Conservation (phyloP, 768 basidiomycete genomes). For the Lyophyllum semitale region DNA sequence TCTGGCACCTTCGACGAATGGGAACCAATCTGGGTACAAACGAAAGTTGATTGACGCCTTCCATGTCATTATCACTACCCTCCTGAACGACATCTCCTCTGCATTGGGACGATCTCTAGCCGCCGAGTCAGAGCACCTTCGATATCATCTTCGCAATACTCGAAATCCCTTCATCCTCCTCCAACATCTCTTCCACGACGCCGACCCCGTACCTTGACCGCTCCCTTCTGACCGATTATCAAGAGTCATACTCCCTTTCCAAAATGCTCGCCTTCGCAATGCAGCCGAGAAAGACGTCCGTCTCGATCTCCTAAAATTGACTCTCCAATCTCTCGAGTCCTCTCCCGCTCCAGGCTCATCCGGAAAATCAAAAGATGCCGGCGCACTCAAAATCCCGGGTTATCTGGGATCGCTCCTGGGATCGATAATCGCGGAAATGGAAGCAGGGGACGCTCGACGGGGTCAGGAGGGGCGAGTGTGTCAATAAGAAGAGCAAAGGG, state of each 20-base stretch:
- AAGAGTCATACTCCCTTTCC: constrained; percentile 63
- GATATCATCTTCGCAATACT: constrained; percentile 62
- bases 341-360: constrained; percentile 1
- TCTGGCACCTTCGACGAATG: constrained; percentile 55
- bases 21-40: constrained; percentile 71
- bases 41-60: constrained; percentile 77
- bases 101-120: constrained; percentile 45
- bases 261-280: constrained; percentile 44
- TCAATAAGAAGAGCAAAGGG: constrained; percentile 33
- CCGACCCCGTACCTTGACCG: constrained; percentile 65
- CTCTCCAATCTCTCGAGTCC: constrained; percentile 43
- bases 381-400: constrained; percentile 62
- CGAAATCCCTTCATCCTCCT: constrained; percentile 41
- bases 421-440: constrained; percentile 37
- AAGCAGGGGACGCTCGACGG: constrained; percentile 10
- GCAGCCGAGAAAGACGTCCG: constrained; percentile 58
- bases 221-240: constrained; percentile 71
- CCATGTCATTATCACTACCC: constrained; percentile 54
- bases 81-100: constrained; percentile 49
- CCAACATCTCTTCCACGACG: constrained; percentile 18
- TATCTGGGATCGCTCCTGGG: constrained; percentile 49
- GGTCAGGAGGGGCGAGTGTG: neutral
- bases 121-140: constrained; percentile 52
- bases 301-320: constrained; percentile 55
- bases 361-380: constrained; percentile 38